phyloP scores from a whole-genome alignment of 306 rosid genomes.

The Lagenaria siceraria region DNA sequence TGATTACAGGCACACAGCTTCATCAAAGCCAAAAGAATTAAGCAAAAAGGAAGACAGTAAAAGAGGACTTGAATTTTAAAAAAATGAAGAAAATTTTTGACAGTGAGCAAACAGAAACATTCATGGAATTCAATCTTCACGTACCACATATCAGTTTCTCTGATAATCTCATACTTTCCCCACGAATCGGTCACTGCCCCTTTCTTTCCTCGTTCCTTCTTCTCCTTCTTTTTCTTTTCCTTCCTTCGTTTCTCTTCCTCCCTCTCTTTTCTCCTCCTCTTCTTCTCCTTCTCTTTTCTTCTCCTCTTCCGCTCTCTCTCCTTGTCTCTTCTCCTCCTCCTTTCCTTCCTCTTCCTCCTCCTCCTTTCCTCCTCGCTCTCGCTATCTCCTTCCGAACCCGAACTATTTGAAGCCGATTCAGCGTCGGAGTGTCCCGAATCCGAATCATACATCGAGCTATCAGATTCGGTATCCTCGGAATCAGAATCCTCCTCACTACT shows the following conservation, averaged over 20 bases:
- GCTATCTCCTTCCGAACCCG: constrained; percentile 27
- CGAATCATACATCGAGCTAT: constrained; percentile 23
- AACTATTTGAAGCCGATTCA: constrained; percentile 29
- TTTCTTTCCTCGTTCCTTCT: constrained; percentile 60
- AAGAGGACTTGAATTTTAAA: no score
- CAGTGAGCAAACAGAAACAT: not conserved
- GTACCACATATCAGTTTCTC: constrained; percentile 98
- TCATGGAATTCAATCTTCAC: constrained; percentile 2
- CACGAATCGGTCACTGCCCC: constrained; percentile 84
- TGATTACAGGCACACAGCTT: not conserved
- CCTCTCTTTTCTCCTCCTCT: constrained; percentile 18
- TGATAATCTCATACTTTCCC: constrained; percentile 79
- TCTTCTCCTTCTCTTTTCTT: constrained; percentile 22
- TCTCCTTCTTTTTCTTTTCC: constrained; percentile 45
- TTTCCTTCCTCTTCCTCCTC: constrained; percentile 23
- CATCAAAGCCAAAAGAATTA: not conserved
- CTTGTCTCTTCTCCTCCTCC: constrained; percentile 9
- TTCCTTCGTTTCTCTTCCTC: constrained; percentile 23
- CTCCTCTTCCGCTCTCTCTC: constrained; percentile 22
- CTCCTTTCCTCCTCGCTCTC: constrained; percentile 38
- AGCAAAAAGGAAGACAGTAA: not conserved
- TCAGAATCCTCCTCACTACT: constrained; percentile 48
- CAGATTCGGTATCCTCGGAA: constrained; percentile 25
- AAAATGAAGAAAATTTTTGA: not conserved
- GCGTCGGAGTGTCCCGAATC: constrained; percentile 21